phyloP scores from a whole-genome alignment of 1,284 basidiomycete species.

The Sanghuangporus weigelae region DNA sequence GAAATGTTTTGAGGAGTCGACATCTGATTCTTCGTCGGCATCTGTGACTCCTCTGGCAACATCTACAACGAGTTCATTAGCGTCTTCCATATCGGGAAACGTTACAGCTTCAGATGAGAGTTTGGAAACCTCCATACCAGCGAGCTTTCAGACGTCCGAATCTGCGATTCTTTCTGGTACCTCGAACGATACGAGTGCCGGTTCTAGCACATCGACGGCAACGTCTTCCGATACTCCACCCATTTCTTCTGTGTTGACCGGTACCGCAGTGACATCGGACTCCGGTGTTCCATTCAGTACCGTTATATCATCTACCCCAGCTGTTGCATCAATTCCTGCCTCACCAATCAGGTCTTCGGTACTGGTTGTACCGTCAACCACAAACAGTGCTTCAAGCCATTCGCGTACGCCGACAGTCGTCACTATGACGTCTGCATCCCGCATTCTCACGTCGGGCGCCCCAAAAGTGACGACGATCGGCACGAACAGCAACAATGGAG shows the following conservation, averaged over 20 bases:
- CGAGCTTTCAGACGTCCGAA: not conserved
- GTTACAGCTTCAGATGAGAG: not conserved
- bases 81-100: not conserved
- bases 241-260: not conserved
- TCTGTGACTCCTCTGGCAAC: not conserved
- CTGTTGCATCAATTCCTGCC: not conserved
- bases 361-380: not conserved
- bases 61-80: not conserved
- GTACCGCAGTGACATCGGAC: no score
- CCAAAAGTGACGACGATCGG: not conserved
- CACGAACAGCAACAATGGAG: not conserved
- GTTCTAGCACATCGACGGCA: not conserved
- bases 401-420: not conserved
- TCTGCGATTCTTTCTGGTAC: not conserved
- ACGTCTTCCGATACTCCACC: not conserved
- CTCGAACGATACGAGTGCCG: not conserved
- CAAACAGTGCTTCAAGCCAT: not conserved
- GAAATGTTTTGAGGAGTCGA: conserved; percentile 5
- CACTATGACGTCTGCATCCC: not conserved
- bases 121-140: not conserved
- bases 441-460: not conserved
- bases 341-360: not conserved
- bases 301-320: not conserved
- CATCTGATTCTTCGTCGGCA: not conserved
- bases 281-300: not conserved